phyloP scores from a whole-genome alignment of 805 yeast genomes.

The Yamadazyma nakazawae region DNA sequence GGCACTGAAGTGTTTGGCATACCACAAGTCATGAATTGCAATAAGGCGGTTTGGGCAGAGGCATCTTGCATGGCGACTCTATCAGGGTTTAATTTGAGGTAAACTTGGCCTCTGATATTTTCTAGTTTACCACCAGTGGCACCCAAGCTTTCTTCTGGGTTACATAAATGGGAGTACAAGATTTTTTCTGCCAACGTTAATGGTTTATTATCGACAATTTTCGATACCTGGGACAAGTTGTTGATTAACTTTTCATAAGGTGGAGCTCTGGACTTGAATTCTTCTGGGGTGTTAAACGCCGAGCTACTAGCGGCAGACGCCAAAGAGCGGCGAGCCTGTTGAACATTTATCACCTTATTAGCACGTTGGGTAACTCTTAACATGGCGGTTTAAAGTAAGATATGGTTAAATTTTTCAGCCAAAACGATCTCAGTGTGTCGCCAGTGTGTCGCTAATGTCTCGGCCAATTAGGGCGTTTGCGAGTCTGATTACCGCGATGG shows the following conservation, averaged over 20 bases:
- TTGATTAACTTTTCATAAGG: constrained; percentile 76
- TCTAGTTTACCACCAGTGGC: constrained; percentile 44
- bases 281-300: constrained; percentile 48
- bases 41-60: constrained; percentile 98
- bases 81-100: constrained; percentile 91
- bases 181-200: constrained; percentile 93
- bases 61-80: constrained; percentile 99
- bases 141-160: constrained; percentile 79
- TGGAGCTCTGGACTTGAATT: constrained; percentile 71
- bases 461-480: constrained; percentile 10
- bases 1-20: constrained; percentile 87
- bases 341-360: background rate
- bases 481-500: constrained; percentile 9
- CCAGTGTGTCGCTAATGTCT: background rate
- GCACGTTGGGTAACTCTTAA: constrained; percentile 16
- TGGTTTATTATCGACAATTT: constrained; percentile 64
- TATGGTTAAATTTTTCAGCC: constrained; percentile 1
- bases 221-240: constrained; percentile 61
- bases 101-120: constrained; percentile 78
- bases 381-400: background rate
- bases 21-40: constrained; percentile 97
- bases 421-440: background rate
- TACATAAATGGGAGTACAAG: constrained; percentile 84
- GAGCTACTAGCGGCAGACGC: constrained; percentile 28
- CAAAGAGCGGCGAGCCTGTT: constrained; percentile 13